Conservation (phyloP, 129 eudicot species). For the Flaveria linearis region DNA sequence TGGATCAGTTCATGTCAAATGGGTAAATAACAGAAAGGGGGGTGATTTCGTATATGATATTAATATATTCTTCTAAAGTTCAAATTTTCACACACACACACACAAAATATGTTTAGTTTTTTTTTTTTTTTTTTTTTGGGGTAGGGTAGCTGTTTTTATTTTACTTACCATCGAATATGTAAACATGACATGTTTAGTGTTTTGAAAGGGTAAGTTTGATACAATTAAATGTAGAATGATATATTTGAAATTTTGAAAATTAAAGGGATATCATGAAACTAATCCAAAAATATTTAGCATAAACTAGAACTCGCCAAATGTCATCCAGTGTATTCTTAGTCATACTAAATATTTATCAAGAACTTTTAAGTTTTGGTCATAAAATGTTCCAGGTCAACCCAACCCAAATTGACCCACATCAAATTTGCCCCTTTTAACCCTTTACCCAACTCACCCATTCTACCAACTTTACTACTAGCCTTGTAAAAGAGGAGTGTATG, state of each 20-base stretch:
- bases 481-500: too few relatives aligned
- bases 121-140: too few relatives aligned
- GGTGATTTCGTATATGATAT: too few relatives aligned
- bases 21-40: too few relatives aligned
- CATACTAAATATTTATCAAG: neutral
- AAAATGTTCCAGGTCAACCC: neutral
- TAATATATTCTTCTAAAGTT: too few relatives aligned
- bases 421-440: neutral
- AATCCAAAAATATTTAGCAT: neutral
- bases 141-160: neutral
- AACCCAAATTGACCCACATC: neutral
- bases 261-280: neutral
- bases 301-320: neutral
- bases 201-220: neutral
- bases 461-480: too few relatives aligned
- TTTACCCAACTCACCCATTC: neutral
- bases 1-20: too few relatives aligned
- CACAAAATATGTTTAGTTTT: too few relatives aligned
- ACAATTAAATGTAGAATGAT: neutral
- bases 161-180: neutral
- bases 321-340: neutral
- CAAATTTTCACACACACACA: too few relatives aligned
- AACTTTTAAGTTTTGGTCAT: neutral
- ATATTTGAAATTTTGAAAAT: neutral
- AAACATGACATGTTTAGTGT: constrained; percentile 4